Percentiles rank a stretch among this genome's conserved stretches.
phyloP scores from a whole-genome alignment of 805 yeast species.

The Kazachstania viticola region DNA sequence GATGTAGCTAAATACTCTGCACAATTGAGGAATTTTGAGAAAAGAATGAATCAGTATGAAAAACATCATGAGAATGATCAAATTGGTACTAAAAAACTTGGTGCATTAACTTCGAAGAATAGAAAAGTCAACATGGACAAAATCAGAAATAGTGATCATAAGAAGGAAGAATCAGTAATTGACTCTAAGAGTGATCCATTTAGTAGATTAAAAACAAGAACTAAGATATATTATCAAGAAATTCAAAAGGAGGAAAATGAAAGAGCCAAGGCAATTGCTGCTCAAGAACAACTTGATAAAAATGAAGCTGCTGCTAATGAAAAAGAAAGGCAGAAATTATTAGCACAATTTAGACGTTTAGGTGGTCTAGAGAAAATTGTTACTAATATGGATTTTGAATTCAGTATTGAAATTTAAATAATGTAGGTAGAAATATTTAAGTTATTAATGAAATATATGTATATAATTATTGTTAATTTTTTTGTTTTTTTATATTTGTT shows the following conservation, averaged over 20 bases:
- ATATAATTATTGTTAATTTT: background rate
- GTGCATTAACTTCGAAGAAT: slow-evolving; percentile 74
- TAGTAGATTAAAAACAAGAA: slow-evolving; percentile 76
- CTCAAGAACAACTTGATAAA: slow-evolving; percentile 31
- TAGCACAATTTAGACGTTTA: slow-evolving; percentile 44
- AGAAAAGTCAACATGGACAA: slow-evolving; percentile 67
- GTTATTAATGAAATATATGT: background rate
- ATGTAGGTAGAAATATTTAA: too few relatives aligned
- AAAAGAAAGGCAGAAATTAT: slow-evolving; percentile 35
- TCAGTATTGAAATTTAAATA: slow-evolving; percentile 27
- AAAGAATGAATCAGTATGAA: slow-evolving; percentile 27
- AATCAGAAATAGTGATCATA: slow-evolving; percentile 71
- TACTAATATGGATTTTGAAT: slow-evolving; percentile 29
- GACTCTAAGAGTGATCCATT: slow-evolving; percentile 64
- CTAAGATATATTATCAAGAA: slow-evolving; percentile 63
- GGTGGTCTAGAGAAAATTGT: slow-evolving; percentile 48
- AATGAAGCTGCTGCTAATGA: slow-evolving; percentile 32
- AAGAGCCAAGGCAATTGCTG: slow-evolving; percentile 44
- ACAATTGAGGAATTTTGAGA: slow-evolving; percentile 33
- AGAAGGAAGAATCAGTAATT: slow-evolving; percentile 33
- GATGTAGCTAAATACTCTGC: slow-evolving; percentile 36
- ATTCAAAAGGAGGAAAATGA: slow-evolving; percentile 46
- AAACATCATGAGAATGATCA: slow-evolving; percentile 30
- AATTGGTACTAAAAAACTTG: slow-evolving; percentile 38
- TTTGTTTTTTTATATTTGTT: too few relatives aligned